Conservation (phyloP, 441 rosid genomes). For the Metrosideros polymorpha region DNA sequence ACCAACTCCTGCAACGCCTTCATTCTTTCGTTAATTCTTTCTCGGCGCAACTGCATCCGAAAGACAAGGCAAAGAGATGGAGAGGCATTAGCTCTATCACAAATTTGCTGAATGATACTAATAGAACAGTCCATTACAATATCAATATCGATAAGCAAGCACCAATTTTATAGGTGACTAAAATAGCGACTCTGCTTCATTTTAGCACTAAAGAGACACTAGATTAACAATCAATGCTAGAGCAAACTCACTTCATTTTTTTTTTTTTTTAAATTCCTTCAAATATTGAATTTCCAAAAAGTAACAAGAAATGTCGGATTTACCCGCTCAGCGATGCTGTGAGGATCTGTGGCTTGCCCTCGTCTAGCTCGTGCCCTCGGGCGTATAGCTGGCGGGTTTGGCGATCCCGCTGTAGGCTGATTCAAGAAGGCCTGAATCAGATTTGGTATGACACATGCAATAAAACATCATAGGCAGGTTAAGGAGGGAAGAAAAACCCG, state of each 20-base stretch:
- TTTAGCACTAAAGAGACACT: background rate
- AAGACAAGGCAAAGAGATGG: background rate
- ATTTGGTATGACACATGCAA: background rate
- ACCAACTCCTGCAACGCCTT: slow-evolving; percentile 13
- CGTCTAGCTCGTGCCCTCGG: slow-evolving; percentile 13
- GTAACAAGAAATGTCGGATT: background rate
- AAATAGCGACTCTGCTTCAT: background rate
- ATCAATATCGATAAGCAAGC: background rate
- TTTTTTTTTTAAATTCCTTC: background rate
- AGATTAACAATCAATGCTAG: background rate
- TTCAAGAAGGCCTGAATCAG: background rate
- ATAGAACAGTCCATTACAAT: background rate
- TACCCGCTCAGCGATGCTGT: slow-evolving; percentile 17
- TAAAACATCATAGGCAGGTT: background rate
- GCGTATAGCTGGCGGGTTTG: slow-evolving; percentile 1
- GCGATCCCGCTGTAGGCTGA: background rate
- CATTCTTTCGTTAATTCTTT: slow-evolving; percentile 9
- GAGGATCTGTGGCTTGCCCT: slow-evolving; percentile 16
- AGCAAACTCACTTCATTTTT: background rate
- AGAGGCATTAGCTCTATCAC: background rate
- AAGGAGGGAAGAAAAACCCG: background rate
- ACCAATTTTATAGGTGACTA: background rate
- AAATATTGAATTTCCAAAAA: background rate
- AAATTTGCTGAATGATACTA: background rate
- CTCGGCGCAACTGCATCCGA: slow-evolving; percentile 5